phyloP scores from a whole-genome alignment of 2,329 filamentous ascomycete genomes.

The Ophiostoma populinum region DNA sequence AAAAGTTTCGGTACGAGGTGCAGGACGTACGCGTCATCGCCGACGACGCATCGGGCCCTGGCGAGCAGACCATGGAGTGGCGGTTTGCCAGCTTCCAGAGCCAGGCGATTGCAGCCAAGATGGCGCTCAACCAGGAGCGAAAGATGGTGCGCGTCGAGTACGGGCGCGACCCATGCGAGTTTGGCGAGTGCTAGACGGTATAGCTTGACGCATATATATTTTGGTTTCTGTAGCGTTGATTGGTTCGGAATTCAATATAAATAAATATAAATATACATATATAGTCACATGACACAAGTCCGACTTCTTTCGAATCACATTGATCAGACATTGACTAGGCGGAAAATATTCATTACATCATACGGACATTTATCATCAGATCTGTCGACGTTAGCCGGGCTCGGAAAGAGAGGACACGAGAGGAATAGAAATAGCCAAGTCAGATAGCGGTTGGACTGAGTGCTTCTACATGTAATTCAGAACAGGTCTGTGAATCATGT shows the following conservation, averaged over 20 bases:
- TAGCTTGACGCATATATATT: background rate
- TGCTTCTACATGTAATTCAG: slow-evolving; percentile 56
- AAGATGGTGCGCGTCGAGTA: slow-evolving; percentile 8
- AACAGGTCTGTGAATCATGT: slow-evolving; percentile 69
- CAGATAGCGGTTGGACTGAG: slow-evolving; percentile 73
- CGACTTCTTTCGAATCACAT: too few species aligned
- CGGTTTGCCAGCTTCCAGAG: slow-evolving; percentile 12
- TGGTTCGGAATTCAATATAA: too few species aligned
- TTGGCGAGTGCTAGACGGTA: background rate
- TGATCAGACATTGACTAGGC: too few species aligned
- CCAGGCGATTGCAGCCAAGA: slow-evolving; percentile 12
- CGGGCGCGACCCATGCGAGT: slow-evolving; percentile 10
- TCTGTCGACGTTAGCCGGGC: background rate
- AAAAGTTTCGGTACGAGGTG: slow-evolving; percentile 10
- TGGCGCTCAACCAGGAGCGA: slow-evolving; percentile 11
- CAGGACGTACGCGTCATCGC: slow-evolving; percentile 1
- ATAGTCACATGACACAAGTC: too few species aligned
- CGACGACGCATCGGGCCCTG: too few species aligned
- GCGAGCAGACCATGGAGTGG: slow-evolving; percentile 10
- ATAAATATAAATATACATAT: too few species aligned
- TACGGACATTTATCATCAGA: background rate
- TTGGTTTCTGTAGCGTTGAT: too few species aligned
- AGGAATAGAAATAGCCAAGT: slow-evolving; percentile 16
- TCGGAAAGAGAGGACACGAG: slow-evolving; percentile 5
- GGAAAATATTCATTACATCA: too few species aligned